Conservation (phyloP, 495 filamentous ascomycete genomes). For the Penicillium herquei region DNA sequence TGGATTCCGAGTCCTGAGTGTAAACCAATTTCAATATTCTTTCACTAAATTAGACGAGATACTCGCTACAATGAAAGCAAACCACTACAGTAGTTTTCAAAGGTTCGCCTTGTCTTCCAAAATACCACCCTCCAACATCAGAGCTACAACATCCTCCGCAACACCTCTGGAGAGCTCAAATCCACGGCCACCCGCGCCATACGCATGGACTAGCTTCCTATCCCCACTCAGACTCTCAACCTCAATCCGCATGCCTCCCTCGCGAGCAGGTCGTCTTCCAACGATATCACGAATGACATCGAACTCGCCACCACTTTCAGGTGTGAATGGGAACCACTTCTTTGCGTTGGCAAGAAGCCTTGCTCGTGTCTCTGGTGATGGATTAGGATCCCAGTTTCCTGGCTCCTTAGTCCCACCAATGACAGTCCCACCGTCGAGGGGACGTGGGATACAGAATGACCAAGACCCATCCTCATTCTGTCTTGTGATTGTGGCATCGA, state of each 20-base stretch:
- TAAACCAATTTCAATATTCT: too few species aligned
- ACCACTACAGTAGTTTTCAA: too few species aligned
- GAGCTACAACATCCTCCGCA: slow-evolving; percentile 34
- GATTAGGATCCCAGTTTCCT: slow-evolving; percentile 52
- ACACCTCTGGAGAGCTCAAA: slow-evolving; percentile 48
- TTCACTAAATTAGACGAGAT: too few species aligned
- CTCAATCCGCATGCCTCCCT: slow-evolving; percentile 45
- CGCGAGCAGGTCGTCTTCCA: slow-evolving; percentile 41
- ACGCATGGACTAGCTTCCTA: slow-evolving; percentile 55
- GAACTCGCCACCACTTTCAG: slow-evolving; percentile 37
- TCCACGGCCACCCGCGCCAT: slow-evolving; percentile 61
- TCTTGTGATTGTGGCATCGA: slow-evolving; percentile 54
- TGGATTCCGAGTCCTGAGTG: too few species aligned
- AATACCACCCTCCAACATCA: slow-evolving; percentile 33
- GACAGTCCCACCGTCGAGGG: slow-evolving; percentile 57
- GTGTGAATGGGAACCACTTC: slow-evolving; percentile 44
- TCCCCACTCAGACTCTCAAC: slow-evolving; percentile 29
- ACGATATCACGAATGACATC: slow-evolving; percentile 48
- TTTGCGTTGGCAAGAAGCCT: slow-evolving; percentile 43
- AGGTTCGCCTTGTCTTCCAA: slow-evolving; percentile 22
- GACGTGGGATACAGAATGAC: slow-evolving; percentile 61
- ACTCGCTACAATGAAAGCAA: too few species aligned
- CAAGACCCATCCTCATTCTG: slow-evolving; percentile 58
- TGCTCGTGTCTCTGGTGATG: slow-evolving; percentile 44
- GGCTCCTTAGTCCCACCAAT: slow-evolving; percentile 65